Evolutionary conservation across 768 basidiomycete genomes (phyloP).

Genomic region (Boletus rubescentipes): DNA sequence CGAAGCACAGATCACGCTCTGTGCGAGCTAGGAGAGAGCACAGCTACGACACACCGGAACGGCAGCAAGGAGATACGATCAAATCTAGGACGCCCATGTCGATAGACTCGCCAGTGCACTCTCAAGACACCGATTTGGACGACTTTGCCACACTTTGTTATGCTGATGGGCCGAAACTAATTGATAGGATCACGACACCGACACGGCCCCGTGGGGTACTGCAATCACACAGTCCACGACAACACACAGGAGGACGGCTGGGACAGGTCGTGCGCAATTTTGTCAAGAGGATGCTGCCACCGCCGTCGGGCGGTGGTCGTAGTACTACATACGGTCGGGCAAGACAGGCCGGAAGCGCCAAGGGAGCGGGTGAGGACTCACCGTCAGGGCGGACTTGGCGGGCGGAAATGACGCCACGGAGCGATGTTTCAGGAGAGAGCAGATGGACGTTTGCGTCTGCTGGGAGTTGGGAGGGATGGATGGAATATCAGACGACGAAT

Average conservation of each 20-base stretch:
- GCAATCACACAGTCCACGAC: background rate
- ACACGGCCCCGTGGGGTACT: background rate
- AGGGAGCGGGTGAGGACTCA: background rate
- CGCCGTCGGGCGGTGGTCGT: slow-evolving; percentile 5
- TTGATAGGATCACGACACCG: background rate
- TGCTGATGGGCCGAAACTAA: background rate
- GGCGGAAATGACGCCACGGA: slow-evolving; percentile 13
- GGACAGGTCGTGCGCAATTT: slow-evolving; percentile 23
- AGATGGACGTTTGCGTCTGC: slow-evolving; percentile 23
- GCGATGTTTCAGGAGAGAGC: slow-evolving; percentile 15
- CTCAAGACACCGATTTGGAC: slow-evolving; percentile 5
- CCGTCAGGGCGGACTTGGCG: background rate
- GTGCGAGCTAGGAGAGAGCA: background rate
- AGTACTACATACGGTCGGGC: background rate
- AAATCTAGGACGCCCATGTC: background rate
- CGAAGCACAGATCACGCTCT: background rate
- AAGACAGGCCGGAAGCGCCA: background rate
- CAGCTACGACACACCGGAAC: background rate
- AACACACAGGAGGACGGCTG: slow-evolving; percentile 14
- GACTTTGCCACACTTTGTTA: slow-evolving; percentile 19
- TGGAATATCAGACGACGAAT: slow-evolving; percentile 7
- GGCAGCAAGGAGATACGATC: background rate
- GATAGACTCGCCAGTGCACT: slow-evolving; percentile 2
- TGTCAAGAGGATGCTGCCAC: slow-evolving; percentile 21
- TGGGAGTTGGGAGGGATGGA: slow-evolving; percentile 5